Evolutionary conservation across 345 rosid genomes (phyloP).

Genomic region (Clausena lansium): DNA sequence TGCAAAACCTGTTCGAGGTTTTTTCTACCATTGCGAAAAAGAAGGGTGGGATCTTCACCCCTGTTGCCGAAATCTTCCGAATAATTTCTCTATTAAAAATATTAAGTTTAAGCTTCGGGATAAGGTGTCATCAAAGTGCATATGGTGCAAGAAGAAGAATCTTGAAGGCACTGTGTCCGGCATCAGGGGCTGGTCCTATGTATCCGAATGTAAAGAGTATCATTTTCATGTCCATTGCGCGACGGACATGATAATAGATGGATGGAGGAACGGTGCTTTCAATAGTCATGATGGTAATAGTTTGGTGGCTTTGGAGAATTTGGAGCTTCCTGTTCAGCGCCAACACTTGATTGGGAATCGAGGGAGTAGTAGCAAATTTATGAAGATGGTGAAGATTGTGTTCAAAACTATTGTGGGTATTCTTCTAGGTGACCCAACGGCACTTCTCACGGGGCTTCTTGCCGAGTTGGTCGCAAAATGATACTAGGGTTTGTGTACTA

Average conservation of each 20-base stretch:
- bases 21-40: not conserved
- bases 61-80: not conserved
- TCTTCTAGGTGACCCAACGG: slow-evolving; percentile 11
- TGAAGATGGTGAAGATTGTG: slow-evolving; percentile 2
- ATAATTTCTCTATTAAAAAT: not conserved
- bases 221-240: slow-evolving; percentile 16
- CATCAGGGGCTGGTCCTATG: slow-evolving; percentile 16
- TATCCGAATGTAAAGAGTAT: not conserved
- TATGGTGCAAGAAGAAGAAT: slow-evolving; percentile 5
- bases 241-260: not conserved
- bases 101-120: not conserved
- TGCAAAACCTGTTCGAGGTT: not conserved
- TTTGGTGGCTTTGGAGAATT: slow-evolving; percentile 9
- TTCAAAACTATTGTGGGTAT: not conserved
- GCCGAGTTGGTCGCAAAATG: not conserved
- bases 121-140: not conserved
- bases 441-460: not conserved
- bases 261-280: not conserved
- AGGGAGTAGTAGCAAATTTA: not conserved
- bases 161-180: not conserved
- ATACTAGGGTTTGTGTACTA: not conserved
- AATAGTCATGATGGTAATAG: not conserved
- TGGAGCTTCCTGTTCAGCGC: not conserved
- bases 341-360: not conserved
- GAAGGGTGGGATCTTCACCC: slow-evolving; percentile 12